Conservation (phyloP, 2,329 filamentous ascomycete genomes). For the Penicillium aurantiogriseum region DNA sequence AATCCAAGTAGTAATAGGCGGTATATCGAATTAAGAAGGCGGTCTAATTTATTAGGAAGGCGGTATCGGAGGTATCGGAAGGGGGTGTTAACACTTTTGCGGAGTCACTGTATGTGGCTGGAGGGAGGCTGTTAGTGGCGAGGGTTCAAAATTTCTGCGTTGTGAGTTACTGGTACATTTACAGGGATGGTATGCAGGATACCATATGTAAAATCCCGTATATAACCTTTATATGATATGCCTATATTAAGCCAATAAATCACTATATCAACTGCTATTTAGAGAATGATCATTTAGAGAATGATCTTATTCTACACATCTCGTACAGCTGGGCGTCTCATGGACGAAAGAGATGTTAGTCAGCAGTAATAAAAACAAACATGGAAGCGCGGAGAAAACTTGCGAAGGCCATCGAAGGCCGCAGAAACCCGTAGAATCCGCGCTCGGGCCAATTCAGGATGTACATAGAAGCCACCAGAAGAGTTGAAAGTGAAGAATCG, state of each 20-base stretch:
- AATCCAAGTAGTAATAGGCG: too few relatives aligned
- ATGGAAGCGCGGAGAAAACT: slow-evolving; percentile 23
- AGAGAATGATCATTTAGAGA: too few relatives aligned
- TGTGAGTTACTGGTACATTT: not conserved
- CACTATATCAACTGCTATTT: not conserved
- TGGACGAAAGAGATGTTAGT: slow-evolving; percentile 3
- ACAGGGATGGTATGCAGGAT: not conserved
- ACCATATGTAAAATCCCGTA: not conserved
- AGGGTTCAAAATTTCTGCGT: slow-evolving; percentile 4
- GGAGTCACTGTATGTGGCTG: slow-evolving; percentile 1
- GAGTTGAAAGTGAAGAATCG: not conserved
- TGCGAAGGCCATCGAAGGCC: slow-evolving; percentile 34
- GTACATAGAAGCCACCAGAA: slow-evolving; percentile 20
- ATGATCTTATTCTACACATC: not conserved
- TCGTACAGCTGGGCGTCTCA: not conserved
- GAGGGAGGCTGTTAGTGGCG: slow-evolving; percentile 10
- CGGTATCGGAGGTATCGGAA: too few relatives aligned
- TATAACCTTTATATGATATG: not conserved
- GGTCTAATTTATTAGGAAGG: too few relatives aligned
- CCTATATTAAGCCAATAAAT: not conserved
- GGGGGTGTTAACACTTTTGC: too few relatives aligned
- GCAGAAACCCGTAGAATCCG: slow-evolving; percentile 28
- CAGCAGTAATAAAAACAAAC: slow-evolving; percentile 10
- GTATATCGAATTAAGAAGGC: too few relatives aligned
- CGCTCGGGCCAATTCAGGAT: slow-evolving; percentile 29